Evolutionary conservation across 2,329 filamentous ascomycete species (phyloP).

Genomic region (Colletotrichum sp.): DNA sequence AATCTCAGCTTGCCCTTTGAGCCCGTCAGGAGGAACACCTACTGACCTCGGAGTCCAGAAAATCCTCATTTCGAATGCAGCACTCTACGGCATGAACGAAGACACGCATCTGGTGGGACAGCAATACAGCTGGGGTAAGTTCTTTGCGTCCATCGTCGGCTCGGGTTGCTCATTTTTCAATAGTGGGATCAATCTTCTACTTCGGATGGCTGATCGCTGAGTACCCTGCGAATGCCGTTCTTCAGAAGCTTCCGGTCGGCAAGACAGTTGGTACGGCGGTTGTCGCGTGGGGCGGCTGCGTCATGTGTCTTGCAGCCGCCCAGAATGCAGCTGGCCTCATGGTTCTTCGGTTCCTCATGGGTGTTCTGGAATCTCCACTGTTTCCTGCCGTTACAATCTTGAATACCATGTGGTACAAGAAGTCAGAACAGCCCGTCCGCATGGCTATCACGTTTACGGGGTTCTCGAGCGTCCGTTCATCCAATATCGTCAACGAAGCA

Average conservation of each 20-base stretch:
- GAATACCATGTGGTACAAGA: not conserved
- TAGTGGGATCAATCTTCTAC: not conserved
- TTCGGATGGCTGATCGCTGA: not conserved
- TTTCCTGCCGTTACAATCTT: not conserved
- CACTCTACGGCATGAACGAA: constrained; percentile 60
- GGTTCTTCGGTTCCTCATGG: not conserved
- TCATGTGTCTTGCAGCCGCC: not conserved
- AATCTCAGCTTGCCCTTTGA: not conserved
- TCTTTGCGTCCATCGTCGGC: not conserved
- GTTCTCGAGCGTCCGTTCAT: not conserved
- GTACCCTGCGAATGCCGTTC: not conserved
- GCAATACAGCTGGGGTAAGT: not conserved
- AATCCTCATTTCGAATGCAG: constrained; percentile 56
- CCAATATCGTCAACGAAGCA: not conserved
- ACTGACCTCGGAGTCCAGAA: constrained; percentile 24
- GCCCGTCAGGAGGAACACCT: not conserved
- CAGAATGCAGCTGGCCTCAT: not conserved
- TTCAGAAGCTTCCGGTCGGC: not conserved
- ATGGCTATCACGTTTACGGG: not conserved
- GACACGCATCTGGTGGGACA: constrained; percentile 33
- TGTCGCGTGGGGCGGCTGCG: not conserved
- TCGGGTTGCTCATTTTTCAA: not conserved
- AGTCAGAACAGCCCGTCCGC: not conserved
- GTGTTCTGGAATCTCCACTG: not conserved
- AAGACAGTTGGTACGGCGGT: not conserved